Evolutionary conservation across 2,329 filamentous ascomycete species (phyloP).

Genomic region (Penicillium sp.): DNA sequence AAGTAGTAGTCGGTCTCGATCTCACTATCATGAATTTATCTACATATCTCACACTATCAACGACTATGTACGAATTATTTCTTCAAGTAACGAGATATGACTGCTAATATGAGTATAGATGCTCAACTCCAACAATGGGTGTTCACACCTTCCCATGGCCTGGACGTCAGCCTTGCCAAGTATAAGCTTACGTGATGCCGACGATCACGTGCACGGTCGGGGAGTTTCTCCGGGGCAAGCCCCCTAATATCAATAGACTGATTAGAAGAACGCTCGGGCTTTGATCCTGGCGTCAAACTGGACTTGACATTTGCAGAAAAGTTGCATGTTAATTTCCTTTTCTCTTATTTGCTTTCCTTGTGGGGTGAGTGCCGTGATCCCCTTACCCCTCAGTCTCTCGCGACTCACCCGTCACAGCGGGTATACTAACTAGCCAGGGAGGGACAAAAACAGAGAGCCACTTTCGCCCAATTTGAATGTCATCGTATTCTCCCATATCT

Average conservation of each 20-base stretch:
- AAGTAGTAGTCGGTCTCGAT: not conserved
- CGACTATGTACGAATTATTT: not conserved
- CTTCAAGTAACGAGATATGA: no score
- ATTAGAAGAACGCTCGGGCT: constrained; percentile 17
- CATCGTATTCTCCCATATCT: constrained; percentile 10
- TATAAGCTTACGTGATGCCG: constrained; percentile 1
- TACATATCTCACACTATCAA: not conserved
- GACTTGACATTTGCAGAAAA: constrained; percentile 17
- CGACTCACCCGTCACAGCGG: constrained; percentile 12
- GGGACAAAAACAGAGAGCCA: constrained; percentile 17
- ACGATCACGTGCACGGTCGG: constrained; percentile 17
- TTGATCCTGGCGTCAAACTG: constrained; percentile 20
- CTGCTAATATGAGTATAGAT: not conserved
- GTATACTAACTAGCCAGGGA: constrained; percentile 19
- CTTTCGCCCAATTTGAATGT: constrained; percentile 16
- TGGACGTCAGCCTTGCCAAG: not conserved
- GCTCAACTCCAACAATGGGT: not conserved
- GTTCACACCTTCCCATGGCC: not conserved
- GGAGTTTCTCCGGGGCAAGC: constrained; percentile 16
- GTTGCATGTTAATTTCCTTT: constrained; percentile 13
- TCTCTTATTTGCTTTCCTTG: constrained; percentile 8
- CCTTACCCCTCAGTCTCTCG: constrained; percentile 3
- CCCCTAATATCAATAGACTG: constrained; percentile 18
- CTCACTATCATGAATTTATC: not conserved
- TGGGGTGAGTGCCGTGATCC: constrained; percentile 10